Evolutionary conservation across 495 filamentous ascomycete species (phyloP).

Genomic region (Amniculicola lignicola): DNA sequence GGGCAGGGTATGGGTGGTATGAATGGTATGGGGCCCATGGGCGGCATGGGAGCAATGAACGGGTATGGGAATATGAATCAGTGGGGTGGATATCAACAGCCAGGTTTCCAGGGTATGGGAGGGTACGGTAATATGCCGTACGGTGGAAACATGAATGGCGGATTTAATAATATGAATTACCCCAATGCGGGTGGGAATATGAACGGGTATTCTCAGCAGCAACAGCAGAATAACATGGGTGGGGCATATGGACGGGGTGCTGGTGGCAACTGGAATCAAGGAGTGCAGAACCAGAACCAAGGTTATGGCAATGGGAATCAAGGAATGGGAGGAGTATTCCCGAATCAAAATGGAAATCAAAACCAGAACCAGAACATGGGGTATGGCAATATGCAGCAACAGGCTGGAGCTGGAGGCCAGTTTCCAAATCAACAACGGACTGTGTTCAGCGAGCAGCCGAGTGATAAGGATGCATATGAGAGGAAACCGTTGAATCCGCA

Average conservation of each 20-base stretch:
- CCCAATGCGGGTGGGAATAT: neutral
- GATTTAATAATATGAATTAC: no score
- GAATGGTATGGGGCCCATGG: slow-evolving; percentile 49
- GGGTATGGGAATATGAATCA: slow-evolving; percentile 43
- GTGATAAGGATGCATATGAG: slow-evolving; percentile 90
- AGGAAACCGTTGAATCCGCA: slow-evolving; percentile 95
- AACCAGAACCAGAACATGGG: slow-evolving; percentile 25
- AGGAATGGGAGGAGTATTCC: no score
- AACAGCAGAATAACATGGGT: no score
- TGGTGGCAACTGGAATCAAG: slow-evolving; percentile 36
- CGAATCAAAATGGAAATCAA: no score
- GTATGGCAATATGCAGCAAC: slow-evolving; percentile 41
- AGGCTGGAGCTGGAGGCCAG: slow-evolving; percentile 23
- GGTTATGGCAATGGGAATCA: slow-evolving; percentile 18
- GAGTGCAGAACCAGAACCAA: slow-evolving; percentile 27
- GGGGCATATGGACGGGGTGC: neutral
- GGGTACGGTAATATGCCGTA: no score
- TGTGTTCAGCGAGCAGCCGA: slow-evolving; percentile 55
- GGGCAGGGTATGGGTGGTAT: slow-evolving; percentile 31
- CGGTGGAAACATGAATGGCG: no score
- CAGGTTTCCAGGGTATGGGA: no score
- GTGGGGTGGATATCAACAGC: no score
- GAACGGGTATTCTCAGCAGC: neutral
- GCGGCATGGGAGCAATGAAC: slow-evolving; percentile 48
- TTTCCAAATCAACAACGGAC: slow-evolving; percentile 75